Evolutionary conservation across 1,284 basidiomycete genomes (phyloP).

Genomic region (Apiotrichum veenhuisii): DNA sequence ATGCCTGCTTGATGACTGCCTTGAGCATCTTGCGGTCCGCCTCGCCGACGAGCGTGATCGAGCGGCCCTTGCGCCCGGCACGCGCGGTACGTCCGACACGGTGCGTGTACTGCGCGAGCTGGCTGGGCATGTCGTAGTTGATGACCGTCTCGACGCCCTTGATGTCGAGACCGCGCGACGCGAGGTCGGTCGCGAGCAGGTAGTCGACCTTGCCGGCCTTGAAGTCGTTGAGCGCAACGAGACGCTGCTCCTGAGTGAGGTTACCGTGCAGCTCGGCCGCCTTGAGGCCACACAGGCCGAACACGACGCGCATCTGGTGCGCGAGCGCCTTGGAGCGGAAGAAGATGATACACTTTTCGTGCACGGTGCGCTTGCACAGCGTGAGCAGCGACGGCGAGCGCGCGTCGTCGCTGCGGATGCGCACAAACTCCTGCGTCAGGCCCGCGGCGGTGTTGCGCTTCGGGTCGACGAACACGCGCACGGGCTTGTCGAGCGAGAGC

Average conservation of each 20-base stretch:
- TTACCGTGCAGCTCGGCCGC: conserved; percentile 93
- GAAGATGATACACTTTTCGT: conserved; percentile 82
- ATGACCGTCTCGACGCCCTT: conserved; percentile 97
- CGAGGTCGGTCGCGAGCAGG: conserved; percentile 92
- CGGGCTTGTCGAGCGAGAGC: conserved; percentile 86
- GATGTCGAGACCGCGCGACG: conserved; percentile 92
- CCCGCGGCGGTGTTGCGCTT: conserved; percentile 82
- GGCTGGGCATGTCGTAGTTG: conserved; percentile 96
- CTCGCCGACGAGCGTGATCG: conserved; percentile 94
- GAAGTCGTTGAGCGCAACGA: conserved; percentile 80
- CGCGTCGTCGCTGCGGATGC: conserved; percentile 69
- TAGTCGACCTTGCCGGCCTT: conserved; percentile 80
- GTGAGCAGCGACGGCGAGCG: conserved; percentile 77
- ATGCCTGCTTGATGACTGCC: conserved; percentile 85
- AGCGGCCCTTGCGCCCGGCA: conserved; percentile 86
- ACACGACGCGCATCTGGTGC: conserved; percentile 92
- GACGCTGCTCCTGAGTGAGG: conserved; percentile 88
- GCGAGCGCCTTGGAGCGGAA: conserved; percentile 93
- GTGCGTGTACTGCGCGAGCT: conserved; percentile 90
- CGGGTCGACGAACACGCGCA: conserved; percentile 91
- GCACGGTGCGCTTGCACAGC: conserved; percentile 83
- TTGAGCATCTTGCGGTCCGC: conserved; percentile 95
- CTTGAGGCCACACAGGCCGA: conserved; percentile 79
- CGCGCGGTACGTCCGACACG: conserved; percentile 95
- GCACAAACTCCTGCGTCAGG: conserved; percentile 93